Evolutionary conservation across 352 stramenopile species (phyloP).

Genomic region (Halophytophthora batemanensis): DNA sequence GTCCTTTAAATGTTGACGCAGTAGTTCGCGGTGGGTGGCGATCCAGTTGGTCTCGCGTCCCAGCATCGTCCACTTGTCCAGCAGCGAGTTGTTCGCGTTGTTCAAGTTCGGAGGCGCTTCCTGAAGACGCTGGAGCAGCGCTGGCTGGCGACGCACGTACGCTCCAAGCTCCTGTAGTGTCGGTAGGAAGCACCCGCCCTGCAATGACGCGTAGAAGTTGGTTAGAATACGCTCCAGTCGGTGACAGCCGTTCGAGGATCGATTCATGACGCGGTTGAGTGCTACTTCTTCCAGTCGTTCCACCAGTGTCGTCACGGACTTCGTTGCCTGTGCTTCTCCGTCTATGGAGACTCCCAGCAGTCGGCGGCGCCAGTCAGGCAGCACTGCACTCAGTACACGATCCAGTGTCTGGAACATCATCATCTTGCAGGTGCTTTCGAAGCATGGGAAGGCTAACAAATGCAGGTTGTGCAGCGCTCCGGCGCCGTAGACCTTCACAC

Average conservation of each 20-base stretch:
- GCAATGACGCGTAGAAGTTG: conserved; percentile 42
- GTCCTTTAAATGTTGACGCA: conserved; percentile 41
- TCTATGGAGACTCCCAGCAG: conserved; percentile 37
- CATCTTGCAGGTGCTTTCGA: conserved; percentile 29
- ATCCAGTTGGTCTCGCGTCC: conserved; percentile 50
- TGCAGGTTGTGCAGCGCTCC: conserved; percentile 38
- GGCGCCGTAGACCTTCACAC: conserved; percentile 33
- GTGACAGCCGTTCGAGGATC: conserved; percentile 26
- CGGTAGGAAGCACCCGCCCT: conserved; percentile 36
- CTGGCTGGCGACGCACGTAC: conserved; percentile 30
- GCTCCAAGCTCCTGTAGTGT: conserved; percentile 26
- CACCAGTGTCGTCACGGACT: conserved; percentile 27
- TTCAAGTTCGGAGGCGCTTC: not conserved
- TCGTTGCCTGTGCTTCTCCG: conserved; percentile 28
- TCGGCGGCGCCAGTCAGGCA: conserved; percentile 34
- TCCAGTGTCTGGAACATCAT: conserved; percentile 34
- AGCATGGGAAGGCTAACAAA: conserved; percentile 33
- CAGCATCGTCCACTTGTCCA: conserved; percentile 29
- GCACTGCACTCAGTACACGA: conserved; percentile 27
- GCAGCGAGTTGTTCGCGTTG: not conserved
- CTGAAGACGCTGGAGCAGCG: conserved; percentile 27
- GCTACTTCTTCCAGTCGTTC: conserved; percentile 27
- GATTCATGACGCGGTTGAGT: conserved; percentile 22
- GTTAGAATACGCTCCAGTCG: conserved; percentile 36
- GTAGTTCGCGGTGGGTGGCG: conserved; percentile 43